A percentile compares a stretch with the other conserved stretches of the same genome.
Evolutionary conservation across 1,284 basidiomycete species (phyloP).

Genomic region (Sanghuangporus weigelae): DNA sequence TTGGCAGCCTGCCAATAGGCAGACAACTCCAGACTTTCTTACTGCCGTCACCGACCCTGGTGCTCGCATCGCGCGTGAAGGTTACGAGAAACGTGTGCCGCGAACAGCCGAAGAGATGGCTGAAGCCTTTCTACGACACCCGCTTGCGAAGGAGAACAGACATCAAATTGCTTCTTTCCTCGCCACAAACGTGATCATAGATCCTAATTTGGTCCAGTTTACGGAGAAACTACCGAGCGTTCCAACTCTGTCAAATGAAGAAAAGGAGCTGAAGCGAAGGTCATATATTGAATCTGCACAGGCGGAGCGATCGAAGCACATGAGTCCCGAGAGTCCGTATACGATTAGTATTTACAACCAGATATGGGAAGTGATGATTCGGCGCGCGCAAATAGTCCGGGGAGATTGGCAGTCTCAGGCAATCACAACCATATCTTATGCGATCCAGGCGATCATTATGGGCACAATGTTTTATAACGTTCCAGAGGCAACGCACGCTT

Average conservation of each 20-base stretch:
- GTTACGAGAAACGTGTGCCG: slow-evolving; percentile 45
- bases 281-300: slow-evolving; percentile 56
- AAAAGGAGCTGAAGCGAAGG: slow-evolving; percentile 68
- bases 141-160: slow-evolving; percentile 27
- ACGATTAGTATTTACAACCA: slow-evolving; percentile 26
- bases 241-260: not conserved
- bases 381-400: slow-evolving; percentile 32
- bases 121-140: slow-evolving; percentile 28
- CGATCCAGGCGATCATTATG: slow-evolving; percentile 65
- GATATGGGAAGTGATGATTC: slow-evolving; percentile 29
- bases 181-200: slow-evolving; percentile 26
- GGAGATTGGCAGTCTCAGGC: slow-evolving; percentile 36
- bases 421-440: slow-evolving; percentile 34
- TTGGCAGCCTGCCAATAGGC: slow-evolving; percentile 47
- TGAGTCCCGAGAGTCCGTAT: slow-evolving; percentile 20
- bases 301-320: slow-evolving; percentile 20
- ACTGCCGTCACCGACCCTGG: slow-evolving; percentile 50
- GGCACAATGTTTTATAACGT: slow-evolving; percentile 74
- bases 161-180: slow-evolving; percentile 34
- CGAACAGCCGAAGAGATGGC: slow-evolving; percentile 60
- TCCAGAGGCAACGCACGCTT: slow-evolving; percentile 56
- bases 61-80: slow-evolving; percentile 49
- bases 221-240: not conserved
- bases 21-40: slow-evolving; percentile 34
- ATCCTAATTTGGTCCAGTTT: not conserved